phyloP scores from a whole-genome alignment of 306 rosid genomes.

The Astragalus membranaceus region DNA sequence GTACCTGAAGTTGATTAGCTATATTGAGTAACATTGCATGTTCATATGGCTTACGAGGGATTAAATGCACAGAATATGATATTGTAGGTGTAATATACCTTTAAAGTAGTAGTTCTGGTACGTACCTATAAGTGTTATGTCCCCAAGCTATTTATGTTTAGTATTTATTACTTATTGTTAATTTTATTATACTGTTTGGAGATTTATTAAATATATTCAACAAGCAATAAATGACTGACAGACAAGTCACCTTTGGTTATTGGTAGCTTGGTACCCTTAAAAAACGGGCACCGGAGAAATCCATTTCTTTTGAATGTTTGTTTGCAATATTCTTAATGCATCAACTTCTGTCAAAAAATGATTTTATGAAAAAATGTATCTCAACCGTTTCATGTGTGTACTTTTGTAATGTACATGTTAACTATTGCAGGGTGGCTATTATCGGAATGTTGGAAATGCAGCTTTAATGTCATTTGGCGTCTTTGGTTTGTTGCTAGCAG shows the following conservation, averaged over 20 bases:
- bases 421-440: conserved; percentile 60
- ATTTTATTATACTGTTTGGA: neutral
- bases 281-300: neutral
- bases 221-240: neutral
- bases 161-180: neutral
- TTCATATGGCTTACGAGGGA: neutral
- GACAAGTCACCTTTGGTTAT: neutral
- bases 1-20: neutral
- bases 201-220: neutral
- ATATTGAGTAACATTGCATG: neutral
- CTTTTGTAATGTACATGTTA: neutral
- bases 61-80: conserved; percentile 3
- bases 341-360: neutral
- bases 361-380: neutral
- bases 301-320: neutral
- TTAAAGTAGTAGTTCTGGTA: conserved; percentile 1
- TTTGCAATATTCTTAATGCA: conserved; percentile 10
- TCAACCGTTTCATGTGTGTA: conserved; percentile 3
- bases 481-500: conserved; percentile 62
- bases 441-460: conserved; percentile 56
- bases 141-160: neutral
- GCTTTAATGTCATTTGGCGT: conserved; percentile 55
- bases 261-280: neutral
- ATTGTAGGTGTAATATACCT: neutral
- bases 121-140: neutral